Evolutionary conservation across 2,329 filamentous ascomycete species (phyloP).

Genomic region (Colletotrichum godetiae): DNA sequence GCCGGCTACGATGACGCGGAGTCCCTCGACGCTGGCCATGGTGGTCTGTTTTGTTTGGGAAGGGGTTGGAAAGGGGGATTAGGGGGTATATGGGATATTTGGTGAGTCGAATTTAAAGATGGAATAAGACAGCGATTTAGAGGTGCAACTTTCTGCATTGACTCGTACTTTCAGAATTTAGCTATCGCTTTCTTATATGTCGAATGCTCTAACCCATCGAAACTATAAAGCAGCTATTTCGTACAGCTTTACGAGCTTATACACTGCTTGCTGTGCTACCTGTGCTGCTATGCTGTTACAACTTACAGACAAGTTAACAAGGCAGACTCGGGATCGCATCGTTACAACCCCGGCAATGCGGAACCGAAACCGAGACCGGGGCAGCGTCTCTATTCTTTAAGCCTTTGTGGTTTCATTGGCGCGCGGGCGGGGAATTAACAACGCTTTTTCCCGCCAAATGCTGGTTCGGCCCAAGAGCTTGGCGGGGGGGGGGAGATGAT

Average conservation of each 20-base stretch:
- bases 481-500: no score
- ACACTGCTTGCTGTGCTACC: no score
- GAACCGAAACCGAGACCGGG: constrained; percentile 21
- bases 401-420: neutral
- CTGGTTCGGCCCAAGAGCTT: no score
- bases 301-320: no score
- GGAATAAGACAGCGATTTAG: no score
- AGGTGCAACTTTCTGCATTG: no score
- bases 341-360: neutral
- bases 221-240: neutral
- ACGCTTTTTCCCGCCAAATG: no score
- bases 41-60: neutral
- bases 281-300: no score
- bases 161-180: no score
- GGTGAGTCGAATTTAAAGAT: neutral
- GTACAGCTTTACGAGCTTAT: no score
- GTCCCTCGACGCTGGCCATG: constrained; percentile 13
- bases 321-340: neutral
- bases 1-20: constrained; percentile 13
- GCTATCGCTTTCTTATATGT: neutral
- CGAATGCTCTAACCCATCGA: no score
- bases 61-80: no score
- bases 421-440: neutral
- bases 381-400: neutral
- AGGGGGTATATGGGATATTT: neutral